Conservation (phyloP, 2,329 filamentous ascomycete genomes). For the Aspergillus sp. region DNA sequence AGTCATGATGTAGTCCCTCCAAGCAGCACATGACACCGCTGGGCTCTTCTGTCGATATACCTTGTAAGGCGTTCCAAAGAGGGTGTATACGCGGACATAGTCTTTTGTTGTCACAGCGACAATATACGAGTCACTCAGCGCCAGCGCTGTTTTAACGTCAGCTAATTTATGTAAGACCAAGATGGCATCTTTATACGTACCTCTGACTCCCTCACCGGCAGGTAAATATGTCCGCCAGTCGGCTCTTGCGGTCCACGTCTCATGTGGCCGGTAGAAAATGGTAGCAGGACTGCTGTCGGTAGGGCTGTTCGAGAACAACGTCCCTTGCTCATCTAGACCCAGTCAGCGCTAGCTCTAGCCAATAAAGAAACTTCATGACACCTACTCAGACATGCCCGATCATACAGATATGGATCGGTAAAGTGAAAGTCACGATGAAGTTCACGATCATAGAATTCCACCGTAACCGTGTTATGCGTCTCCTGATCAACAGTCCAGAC, state of each 20-base stretch:
- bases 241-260: conserved; percentile 84
- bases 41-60: conserved; percentile 91
- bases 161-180: not conserved
- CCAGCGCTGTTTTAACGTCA: conserved; percentile 54
- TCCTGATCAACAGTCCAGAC: conserved; percentile 98
- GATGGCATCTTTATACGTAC: conserved; percentile 16
- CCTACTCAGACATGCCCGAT: conserved; percentile 80
- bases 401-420: conserved; percentile 89
- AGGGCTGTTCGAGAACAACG: conserved; percentile 75
- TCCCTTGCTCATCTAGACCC: conserved; percentile 59
- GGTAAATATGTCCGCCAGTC: conserved; percentile 91
- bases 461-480: conserved; percentile 83
- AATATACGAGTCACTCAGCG: conserved; percentile 81
- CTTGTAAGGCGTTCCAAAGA: conserved; percentile 82
- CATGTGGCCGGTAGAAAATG: conserved; percentile 94
- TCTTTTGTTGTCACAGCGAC: conserved; percentile 78
- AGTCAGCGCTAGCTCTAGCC: conserved; percentile 14
- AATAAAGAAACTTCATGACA: conserved; percentile 5
- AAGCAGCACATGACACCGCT: conserved; percentile 86
- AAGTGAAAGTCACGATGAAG: conserved; percentile 93
- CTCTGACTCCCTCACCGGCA: conserved; percentile 69
- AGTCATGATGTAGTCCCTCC: conserved; percentile 92
- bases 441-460: conserved; percentile 95
- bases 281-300: conserved; percentile 60
- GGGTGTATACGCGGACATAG: conserved; percentile 85